Base-by-base conservation (phyloP, 768 basidiomycete genomes). In the Collybiopsis luxurians region DNA sequence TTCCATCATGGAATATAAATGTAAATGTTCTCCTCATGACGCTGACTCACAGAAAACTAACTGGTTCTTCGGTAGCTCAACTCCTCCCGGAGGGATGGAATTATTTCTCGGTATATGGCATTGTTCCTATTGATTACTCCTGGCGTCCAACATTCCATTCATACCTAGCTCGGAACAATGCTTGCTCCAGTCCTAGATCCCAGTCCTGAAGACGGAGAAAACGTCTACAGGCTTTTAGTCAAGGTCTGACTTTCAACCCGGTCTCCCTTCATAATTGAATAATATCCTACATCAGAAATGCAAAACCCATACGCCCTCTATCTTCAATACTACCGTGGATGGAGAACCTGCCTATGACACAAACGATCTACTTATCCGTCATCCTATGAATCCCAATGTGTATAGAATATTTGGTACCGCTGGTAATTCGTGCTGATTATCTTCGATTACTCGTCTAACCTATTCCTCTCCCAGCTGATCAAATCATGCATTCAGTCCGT, bases 381-480 rank as follows among this genome's bases (percentile, higher is more conserved):
- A n/a, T 51, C 62, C 60, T 9, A 59, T 56, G 23, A 65, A 71
- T 13, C 64, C 66, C 0, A 60, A 63, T 1, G 42, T 66, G 9
- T 77, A 66, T 63, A 66, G 56, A 36, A 55, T 75, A 1, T 64
- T 59, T 34, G 76, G 77, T 1, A 60, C 77, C 2, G 64, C 63
- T 13, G 77, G 78, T 56, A 76, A 78, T 58, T 75, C 77, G 49
- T 69, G 72, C 60, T 65, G 17, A 9, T 38, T 63, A 24, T 72
- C 65, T 6, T 71, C 72, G 4, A 71, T 73, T 53, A 75, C 73
- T 69, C 70, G 71, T 21, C 19, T 10, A 7, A 45, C 9, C 7
- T 45, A 7, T 45, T 17, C 9, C 7, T 40, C 11, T 12, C 34
- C 19, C 39, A 49, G 36, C 39, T 38, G 55, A 52, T 13, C 56